Conservation (phyloP, 2,329 filamentous ascomycete species). For the Arthrobotrys musiformis region DNA sequence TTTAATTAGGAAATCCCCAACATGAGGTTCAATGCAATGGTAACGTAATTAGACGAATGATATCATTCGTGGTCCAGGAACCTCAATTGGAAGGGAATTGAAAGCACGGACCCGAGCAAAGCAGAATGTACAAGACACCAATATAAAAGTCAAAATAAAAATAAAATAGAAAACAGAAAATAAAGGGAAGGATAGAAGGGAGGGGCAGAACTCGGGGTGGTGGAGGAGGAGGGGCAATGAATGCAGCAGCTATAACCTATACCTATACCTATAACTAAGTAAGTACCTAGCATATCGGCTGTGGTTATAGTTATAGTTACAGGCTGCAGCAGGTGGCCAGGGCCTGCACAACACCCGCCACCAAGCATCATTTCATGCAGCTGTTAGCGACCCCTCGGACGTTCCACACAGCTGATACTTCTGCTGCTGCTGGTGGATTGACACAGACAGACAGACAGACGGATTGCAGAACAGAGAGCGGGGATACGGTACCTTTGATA, state of each 20-base stretch:
- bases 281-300: too few relatives aligned
- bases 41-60: conserved; percentile 12
- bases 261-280: too few relatives aligned
- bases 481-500: conserved; percentile 38
- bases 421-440: neutral
- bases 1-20: conserved; percentile 20
- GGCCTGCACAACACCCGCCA: conserved; percentile 46
- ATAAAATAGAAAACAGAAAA: neutral
- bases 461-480: conserved; percentile 13
- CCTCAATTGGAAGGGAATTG: conserved; percentile 21
- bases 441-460: too few relatives aligned
- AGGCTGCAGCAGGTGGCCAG: too few relatives aligned
- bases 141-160: neutral
- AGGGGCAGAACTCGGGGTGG: conserved; percentile 1
- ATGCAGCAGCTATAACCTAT: too few relatives aligned
- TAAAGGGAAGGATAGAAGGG: neutral
- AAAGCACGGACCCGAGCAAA: conserved; percentile 7
- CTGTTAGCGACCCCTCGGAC: conserved; percentile 42
- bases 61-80: conserved; percentile 3
- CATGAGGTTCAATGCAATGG: neutral
- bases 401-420: conserved; percentile 14
- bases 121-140: too few relatives aligned
- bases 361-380: conserved; percentile 40
- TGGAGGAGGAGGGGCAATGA: neutral
- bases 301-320: too few relatives aligned